phyloP scores from a whole-genome alignment of 208 protist species.

The Strigomonas culicis region DNA sequence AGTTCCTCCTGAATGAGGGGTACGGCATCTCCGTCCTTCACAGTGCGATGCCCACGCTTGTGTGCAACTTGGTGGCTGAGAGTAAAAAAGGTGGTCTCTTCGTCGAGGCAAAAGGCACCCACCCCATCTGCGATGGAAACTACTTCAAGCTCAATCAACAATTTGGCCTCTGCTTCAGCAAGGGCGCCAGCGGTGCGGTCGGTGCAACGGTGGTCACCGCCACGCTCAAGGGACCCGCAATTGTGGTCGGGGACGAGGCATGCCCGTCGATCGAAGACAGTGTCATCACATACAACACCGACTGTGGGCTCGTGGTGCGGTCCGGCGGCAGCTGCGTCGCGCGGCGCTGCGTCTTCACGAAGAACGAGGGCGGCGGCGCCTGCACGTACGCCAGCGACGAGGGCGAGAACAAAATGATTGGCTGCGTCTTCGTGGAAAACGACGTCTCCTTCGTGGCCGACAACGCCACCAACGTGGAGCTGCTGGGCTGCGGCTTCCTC shows the following conservation, averaged over 20 bases:
- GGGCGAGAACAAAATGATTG: neutral
- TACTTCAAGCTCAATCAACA: slow-evolving; percentile 25
- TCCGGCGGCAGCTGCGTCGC: slow-evolving; percentile 16
- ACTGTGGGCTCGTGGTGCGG: slow-evolving; percentile 21
- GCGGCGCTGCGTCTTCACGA: slow-evolving; percentile 8
- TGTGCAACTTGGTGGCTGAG: slow-evolving; percentile 15
- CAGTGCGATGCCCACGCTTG: slow-evolving; percentile 6
- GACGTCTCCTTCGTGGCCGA: slow-evolving; percentile 14
- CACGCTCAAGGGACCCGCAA: slow-evolving; percentile 20
- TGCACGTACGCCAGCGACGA: neutral
- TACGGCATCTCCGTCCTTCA: slow-evolving; percentile 7
- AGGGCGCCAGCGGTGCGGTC: slow-evolving; percentile 11
- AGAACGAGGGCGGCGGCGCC: slow-evolving; percentile 6
- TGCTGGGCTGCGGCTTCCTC: slow-evolving; percentile 24
- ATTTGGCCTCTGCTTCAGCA: slow-evolving; percentile 17
- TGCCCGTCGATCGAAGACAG: slow-evolving; percentile 13
- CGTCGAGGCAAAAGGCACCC: slow-evolving; percentile 12
- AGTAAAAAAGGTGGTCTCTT: slow-evolving; percentile 18
- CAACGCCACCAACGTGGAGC: slow-evolving; percentile 13
- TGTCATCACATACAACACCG: slow-evolving; percentile 15
- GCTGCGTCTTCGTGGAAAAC: slow-evolving; percentile 27
- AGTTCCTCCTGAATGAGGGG: slow-evolving; percentile 19
- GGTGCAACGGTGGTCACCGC: slow-evolving; percentile 17
- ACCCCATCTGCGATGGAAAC: slow-evolving; percentile 17
- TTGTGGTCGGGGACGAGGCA: slow-evolving; percentile 18